Percentiles rank a stretch among this genome's conserved stretches.
Conservation (phyloP, 176 grass and related monocot species). For the Carex cristatella region DNA sequence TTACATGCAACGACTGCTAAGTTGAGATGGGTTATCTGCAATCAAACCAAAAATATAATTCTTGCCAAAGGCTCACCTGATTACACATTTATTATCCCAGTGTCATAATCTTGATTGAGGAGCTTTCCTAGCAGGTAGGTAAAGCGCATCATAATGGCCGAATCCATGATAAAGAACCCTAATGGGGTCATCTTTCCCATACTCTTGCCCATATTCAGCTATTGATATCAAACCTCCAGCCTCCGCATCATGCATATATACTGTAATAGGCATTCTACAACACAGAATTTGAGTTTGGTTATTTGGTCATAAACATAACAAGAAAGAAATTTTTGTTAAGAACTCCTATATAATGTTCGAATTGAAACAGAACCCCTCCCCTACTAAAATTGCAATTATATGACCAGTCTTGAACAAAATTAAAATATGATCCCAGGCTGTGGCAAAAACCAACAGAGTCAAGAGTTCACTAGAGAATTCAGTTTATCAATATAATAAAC, state of each 20-base stretch:
- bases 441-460: neutral
- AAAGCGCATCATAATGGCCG: constrained; percentile 91
- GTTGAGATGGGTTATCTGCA: neutral
- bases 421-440: neutral
- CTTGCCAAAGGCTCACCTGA: neutral
- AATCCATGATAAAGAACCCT: constrained; percentile 89
- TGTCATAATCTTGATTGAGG: constrained; percentile 32
- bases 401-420: neutral
- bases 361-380: neutral
- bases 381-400: neutral
- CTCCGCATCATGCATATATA: constrained; percentile 92
- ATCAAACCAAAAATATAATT: neutral
- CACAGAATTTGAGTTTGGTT: neutral
- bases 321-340: neutral
- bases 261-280: constrained; percentile 88
- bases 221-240: constrained; percentile 68
- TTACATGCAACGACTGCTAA: neutral
- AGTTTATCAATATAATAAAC: neutral
- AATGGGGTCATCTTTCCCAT: constrained; percentile 71
- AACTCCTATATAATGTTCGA: neutral
- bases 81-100: neutral
- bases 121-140: constrained; percentile 36
- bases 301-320: neutral
- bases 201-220: constrained; percentile 91
- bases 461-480: neutral